A percentile compares a stretch with the other conserved stretches of the same genome.
phyloP scores from a whole-genome alignment of 2,329 filamentous ascomycete species.

The Orbilia oligospora region DNA sequence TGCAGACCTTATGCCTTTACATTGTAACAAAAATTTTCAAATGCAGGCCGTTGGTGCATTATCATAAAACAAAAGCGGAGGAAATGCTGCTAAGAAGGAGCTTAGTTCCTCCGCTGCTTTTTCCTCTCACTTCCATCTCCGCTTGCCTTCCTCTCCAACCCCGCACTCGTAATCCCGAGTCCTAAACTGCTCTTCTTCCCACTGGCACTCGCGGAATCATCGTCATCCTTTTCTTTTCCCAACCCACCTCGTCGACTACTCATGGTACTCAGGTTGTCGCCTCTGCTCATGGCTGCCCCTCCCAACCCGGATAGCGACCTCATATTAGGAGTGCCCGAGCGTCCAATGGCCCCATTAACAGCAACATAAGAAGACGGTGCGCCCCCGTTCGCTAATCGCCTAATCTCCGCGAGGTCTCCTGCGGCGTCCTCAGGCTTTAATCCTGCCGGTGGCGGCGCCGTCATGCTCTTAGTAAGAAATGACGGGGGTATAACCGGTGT shows the following conservation, averaged over 20 bases:
- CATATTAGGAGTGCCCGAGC: slow-evolving; percentile 40
- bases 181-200: slow-evolving; percentile 52
- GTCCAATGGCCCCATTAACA: slow-evolving; percentile 31
- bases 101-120: slow-evolving; percentile 49
- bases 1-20: slow-evolving; percentile 13
- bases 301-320: slow-evolving; percentile 50
- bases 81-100: not conserved
- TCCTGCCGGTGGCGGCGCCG: slow-evolving; percentile 44
- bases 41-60: not conserved
- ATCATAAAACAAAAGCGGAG: not conserved
- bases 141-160: slow-evolving; percentile 50
- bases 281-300: slow-evolving; percentile 43
- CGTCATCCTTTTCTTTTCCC: slow-evolving; percentile 40
- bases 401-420: slow-evolving; percentile 42
- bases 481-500: slow-evolving; percentile 53
- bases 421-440: slow-evolving; percentile 47
- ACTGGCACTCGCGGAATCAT: slow-evolving; percentile 48
- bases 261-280: slow-evolving; percentile 56
- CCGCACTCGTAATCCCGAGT: slow-evolving; percentile 56
- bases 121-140: slow-evolving; percentile 58
- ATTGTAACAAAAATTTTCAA: not conserved
- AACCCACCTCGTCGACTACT: slow-evolving; percentile 46
- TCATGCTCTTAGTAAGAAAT: slow-evolving; percentile 56
- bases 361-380: slow-evolving; percentile 20
- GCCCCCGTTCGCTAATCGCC: slow-evolving; percentile 38